Percentiles rank a stretch among this genome's conserved stretches.
Evolutionary conservation across 1,284 basidiomycete genomes (phyloP).

Genomic region (Trichosporon sp.): DNA sequence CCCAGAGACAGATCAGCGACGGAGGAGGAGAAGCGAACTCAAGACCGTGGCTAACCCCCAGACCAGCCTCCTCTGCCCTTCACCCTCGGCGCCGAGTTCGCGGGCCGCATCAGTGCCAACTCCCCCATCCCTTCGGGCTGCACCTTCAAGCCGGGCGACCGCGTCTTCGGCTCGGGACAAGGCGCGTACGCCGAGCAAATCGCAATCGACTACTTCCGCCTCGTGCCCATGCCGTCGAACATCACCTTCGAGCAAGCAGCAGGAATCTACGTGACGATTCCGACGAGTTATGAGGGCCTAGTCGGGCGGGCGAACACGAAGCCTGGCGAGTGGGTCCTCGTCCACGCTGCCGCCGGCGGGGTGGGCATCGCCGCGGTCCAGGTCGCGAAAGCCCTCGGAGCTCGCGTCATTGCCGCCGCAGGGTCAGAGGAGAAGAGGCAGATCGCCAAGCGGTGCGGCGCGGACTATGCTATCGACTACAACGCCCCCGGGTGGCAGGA

Average conservation of each 20-base stretch:
- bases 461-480: constrained; percentile 48
- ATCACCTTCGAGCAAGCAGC: constrained; percentile 63
- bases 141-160: constrained; percentile 71
- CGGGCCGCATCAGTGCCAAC: constrained; percentile 65
- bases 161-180: constrained; percentile 77
- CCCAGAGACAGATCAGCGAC: no score
- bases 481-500: constrained; percentile 48
- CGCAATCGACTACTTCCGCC: constrained; percentile 52
- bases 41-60: constrained; percentile 14
- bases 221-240: constrained; percentile 58
- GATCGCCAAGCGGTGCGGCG: constrained; percentile 45
- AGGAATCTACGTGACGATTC: constrained; percentile 15
- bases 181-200: constrained; percentile 71
- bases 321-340: constrained; percentile 76
- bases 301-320: constrained; percentile 72
- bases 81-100: constrained; percentile 74
- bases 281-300: constrained; percentile 64
- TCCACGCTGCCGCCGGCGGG: constrained; percentile 74
- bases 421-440: constrained; percentile 44
- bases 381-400: constrained; percentile 63
- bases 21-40: no score
- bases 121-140: constrained; percentile 80
- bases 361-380: constrained; percentile 88
- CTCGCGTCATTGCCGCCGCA: constrained; percentile 51
- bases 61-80: constrained; percentile 74